Evolutionary conservation across 108 stramenopile genomes (phyloP).

Genomic region (Aureococcus anophagefferens): DNA sequence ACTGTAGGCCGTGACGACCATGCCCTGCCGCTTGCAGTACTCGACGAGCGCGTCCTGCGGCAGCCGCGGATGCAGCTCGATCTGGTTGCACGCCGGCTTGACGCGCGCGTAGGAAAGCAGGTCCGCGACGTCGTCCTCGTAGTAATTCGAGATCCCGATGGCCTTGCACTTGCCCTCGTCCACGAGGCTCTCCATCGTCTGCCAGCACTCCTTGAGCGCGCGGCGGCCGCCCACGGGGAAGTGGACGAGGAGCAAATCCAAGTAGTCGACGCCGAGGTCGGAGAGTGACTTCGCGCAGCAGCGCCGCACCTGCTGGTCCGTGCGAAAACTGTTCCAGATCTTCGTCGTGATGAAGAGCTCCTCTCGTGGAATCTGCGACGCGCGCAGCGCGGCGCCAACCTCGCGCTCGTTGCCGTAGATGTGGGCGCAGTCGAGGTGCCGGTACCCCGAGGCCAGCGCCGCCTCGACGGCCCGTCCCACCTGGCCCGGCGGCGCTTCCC

Average conservation of each 20-base stretch:
- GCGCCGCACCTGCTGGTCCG: conserved; percentile 47
- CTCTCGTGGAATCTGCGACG: conserved; percentile 5
- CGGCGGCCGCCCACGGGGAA: neutral
- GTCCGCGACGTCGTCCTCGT: neutral
- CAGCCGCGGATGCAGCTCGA: conserved; percentile 29
- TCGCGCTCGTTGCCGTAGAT: neutral
- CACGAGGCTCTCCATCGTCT: conserved; percentile 11
- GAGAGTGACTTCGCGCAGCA: conserved; percentile 51
- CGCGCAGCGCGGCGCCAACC: neutral
- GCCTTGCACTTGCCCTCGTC: conserved; percentile 10
- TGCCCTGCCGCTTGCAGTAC: conserved; percentile 12
- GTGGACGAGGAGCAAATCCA: conserved; percentile 53
- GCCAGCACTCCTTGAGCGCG: neutral
- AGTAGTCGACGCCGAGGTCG: conserved; percentile 45
- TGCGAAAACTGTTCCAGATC: conserved; percentile 67
- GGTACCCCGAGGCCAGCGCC: neutral
- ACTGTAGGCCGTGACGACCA: conserved; percentile 23
- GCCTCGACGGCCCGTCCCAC: neutral
- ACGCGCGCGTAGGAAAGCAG: conserved; percentile 1
- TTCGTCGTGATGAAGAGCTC: conserved; percentile 61
- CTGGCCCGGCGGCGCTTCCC: too few species aligned
- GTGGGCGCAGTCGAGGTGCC: conserved; percentile 1
- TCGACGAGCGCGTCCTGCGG: conserved; percentile 18
- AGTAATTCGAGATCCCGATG: conserved; percentile 25
- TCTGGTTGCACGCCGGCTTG: conserved; percentile 2